Evolutionary conservation across 2,329 filamentous ascomycete genomes (phyloP).

Genomic region (Talaromyces amestolkiae): DNA sequence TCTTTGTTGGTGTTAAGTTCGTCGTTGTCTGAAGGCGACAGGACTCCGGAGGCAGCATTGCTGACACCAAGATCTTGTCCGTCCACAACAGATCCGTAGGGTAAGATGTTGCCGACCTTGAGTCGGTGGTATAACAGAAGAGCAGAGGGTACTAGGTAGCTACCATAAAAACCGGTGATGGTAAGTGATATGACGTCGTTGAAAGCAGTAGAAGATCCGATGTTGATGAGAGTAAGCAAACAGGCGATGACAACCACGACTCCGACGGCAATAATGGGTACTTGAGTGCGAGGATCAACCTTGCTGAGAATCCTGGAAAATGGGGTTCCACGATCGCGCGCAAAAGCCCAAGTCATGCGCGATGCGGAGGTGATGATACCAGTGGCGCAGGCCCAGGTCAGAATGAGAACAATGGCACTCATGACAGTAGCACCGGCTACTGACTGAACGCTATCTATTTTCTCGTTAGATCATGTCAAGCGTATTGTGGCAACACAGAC

Average conservation of each 20-base stretch:
- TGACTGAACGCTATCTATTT: constrained; percentile 23
- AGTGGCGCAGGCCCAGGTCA: constrained; percentile 28
- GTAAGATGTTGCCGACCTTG: constrained; percentile 36
- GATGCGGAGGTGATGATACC: constrained; percentile 27
- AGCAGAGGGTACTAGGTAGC: constrained; percentile 34
- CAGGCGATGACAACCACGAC: constrained; percentile 45
- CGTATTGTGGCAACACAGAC: constrained; percentile 29
- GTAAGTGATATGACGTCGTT: constrained; percentile 46
- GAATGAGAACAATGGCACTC: constrained; percentile 25
- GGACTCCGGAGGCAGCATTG: not conserved
- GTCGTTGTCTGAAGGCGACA: not conserved
- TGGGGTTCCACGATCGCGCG: constrained; percentile 42
- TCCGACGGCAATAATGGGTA: constrained; percentile 40
- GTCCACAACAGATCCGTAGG: constrained; percentile 35
- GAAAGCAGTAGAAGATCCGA: constrained; percentile 48
- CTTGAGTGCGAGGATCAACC: constrained; percentile 12
- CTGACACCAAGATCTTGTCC: constrained; percentile 20
- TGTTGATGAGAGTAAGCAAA: constrained; percentile 52
- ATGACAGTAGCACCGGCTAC: constrained; percentile 28
- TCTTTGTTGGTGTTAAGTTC: not conserved
- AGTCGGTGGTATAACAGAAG: constrained; percentile 36
- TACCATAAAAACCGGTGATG: constrained; percentile 38
- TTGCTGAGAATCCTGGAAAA: constrained; percentile 33
- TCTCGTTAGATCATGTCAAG: not conserved
- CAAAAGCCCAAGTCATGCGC: constrained; percentile 57